phyloP scores from a whole-genome alignment of 345 rosid species.

The Euphorbia peplus region DNA sequence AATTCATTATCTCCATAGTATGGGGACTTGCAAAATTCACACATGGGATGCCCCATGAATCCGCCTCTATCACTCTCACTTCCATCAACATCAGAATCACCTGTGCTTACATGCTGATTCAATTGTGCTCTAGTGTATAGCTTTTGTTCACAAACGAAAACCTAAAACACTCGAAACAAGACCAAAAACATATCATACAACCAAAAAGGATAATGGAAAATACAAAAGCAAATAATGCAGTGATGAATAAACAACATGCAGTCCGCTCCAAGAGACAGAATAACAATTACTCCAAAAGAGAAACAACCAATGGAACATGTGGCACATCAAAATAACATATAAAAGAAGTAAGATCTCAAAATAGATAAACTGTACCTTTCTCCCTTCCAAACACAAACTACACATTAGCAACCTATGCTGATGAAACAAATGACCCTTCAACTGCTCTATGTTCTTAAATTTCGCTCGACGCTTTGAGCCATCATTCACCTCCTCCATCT shows the following conservation, averaged over 20 bases:
- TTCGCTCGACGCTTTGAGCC: slow-evolving; percentile 52
- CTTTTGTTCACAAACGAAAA: slow-evolving; percentile 92
- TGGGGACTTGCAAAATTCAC: slow-evolving; percentile 83
- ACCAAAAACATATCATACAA: slow-evolving; percentile 2
- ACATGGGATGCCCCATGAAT: slow-evolving; percentile 85
- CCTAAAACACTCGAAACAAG: slow-evolving; percentile 39
- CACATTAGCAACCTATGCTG: slow-evolving; percentile 80
- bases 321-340: neutral
- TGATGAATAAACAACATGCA: neutral
- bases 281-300: neutral
- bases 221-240: neutral
- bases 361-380: slow-evolving; percentile 51
- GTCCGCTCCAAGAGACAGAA: neutral
- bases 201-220: neutral
- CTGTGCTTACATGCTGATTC: slow-evolving; percentile 78
- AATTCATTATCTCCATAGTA: slow-evolving; percentile 94
- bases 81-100: slow-evolving; percentile 95
- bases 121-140: slow-evolving; percentile 73
- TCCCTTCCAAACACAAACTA: slow-evolving; percentile 84
- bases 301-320: neutral
- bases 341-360: no score
- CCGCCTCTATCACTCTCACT: slow-evolving; percentile 97
- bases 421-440: slow-evolving; percentile 92
- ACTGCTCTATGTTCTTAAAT: slow-evolving; percentile 82
- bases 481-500: slow-evolving; percentile 53